Evolutionary conservation across 2,329 filamentous ascomycete genomes (phyloP).

Genomic region (Botrytis byssoidea): DNA sequence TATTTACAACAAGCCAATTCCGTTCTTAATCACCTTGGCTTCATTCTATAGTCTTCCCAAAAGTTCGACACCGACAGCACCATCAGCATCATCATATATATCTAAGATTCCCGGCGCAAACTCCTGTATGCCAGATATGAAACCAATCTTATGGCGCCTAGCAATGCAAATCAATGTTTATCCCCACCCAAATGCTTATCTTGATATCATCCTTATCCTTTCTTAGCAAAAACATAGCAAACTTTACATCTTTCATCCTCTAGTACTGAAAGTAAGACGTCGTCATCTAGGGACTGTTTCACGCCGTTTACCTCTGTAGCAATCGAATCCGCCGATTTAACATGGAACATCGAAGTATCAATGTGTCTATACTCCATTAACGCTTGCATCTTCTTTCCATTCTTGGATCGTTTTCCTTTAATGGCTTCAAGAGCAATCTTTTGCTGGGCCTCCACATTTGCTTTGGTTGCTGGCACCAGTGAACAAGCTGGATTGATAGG

Average conservation of each 20-base stretch:
- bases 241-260: slow-evolving; percentile 45
- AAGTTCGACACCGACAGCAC: background rate
- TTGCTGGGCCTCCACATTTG: slow-evolving; percentile 48
- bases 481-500: slow-evolving; percentile 27
- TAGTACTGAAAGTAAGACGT: slow-evolving; percentile 49
- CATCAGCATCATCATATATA: slow-evolving; percentile 9
- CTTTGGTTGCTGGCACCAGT: slow-evolving; percentile 44
- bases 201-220: slow-evolving; percentile 20
- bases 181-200: background rate
- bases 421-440: slow-evolving; percentile 41
- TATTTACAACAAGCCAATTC: background rate
- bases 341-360: slow-evolving; percentile 43
- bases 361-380: slow-evolving; percentile 56
- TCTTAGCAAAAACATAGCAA: slow-evolving; percentile 50
- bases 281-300: slow-evolving; percentile 47
- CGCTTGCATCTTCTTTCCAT: slow-evolving; percentile 45
- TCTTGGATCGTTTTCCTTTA: slow-evolving; percentile 36
- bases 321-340: slow-evolving; percentile 38
- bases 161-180: slow-evolving; percentile 7
- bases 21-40: background rate
- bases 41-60: background rate
- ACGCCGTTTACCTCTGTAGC: slow-evolving; percentile 39
- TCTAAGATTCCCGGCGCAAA: background rate
- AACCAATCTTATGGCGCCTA: background rate
- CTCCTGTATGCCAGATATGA: background rate